A percentile compares a stretch with the other conserved stretches of the same genome.
Conservation (phyloP, 1,284 basidiomycete genomes). For the Microbotryum lychnidis-dioicae region DNA sequence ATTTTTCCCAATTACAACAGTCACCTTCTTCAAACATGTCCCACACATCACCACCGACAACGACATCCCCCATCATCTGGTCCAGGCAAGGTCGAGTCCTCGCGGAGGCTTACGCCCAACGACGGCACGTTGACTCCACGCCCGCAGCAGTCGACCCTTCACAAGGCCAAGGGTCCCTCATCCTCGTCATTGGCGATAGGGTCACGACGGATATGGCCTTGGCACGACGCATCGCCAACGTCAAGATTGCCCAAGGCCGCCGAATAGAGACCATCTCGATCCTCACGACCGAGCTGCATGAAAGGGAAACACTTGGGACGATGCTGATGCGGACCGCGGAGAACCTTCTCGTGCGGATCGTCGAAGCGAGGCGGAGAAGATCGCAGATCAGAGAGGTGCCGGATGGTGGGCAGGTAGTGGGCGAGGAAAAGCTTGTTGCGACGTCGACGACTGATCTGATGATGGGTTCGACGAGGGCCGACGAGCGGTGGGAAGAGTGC, state of each 20-base stretch:
- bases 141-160: slow-evolving; percentile 47
- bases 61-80: background rate
- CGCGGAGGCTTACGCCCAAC: background rate
- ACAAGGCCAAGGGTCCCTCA: slow-evolving; percentile 38
- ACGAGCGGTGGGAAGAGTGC: no score
- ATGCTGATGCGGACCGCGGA: slow-evolving; percentile 37
- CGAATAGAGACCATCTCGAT: slow-evolving; percentile 33
- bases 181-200: slow-evolving; percentile 81
- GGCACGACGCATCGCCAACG: slow-evolving; percentile 54
- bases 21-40: slow-evolving; percentile 5
- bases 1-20: slow-evolving; percentile 43
- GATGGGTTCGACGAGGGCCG: no score
- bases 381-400: no score
- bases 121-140: slow-evolving; percentile 47
- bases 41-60: background rate
- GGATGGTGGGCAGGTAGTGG: no score
- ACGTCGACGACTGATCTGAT: no score
- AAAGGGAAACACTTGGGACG: slow-evolving; percentile 37
- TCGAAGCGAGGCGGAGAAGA: slow-evolving; percentile 11
- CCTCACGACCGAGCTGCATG: slow-evolving; percentile 39
- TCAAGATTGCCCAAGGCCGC: background rate
- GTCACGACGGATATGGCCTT: slow-evolving; percentile 84
- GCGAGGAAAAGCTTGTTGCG: no score
- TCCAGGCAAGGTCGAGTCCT: slow-evolving; percentile 15
- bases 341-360: slow-evolving; percentile 18